Base-by-base conservation (phyloP, 75 land plant species). In the Pinus albicaulis region DNA sequence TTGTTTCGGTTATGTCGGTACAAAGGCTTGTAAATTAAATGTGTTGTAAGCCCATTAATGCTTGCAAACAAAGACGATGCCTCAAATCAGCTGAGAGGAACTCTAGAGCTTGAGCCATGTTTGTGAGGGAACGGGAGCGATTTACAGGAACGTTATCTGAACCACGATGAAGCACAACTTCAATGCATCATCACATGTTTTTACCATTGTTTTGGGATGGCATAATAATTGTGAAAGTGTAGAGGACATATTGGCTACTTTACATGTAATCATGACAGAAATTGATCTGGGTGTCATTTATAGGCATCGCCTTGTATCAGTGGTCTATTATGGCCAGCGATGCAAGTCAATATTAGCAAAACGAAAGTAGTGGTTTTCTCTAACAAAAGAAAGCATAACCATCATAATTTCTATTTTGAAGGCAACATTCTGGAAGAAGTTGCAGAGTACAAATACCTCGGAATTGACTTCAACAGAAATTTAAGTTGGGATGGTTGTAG, bases 171-270 rank as follows among this genome's bases (percentile, higher is more conserved):
- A 87, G 55, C 72, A 92, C 61, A 25, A 84, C 88, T 58, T 91
- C 88, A 60, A 44, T 68, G 76, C 75, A 7, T 77, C 91, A 57
- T 95, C 98, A 4, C 93, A 86, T 89, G 90, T 95, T 41, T 95
- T 95, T 65, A 95, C 90, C 70, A 86, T 80, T 73, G 98, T 95
- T 76, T 77, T 95, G 74, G 98, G 98, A 8, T 95, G 95, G 98
- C 98, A 95, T 71, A 90, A 87, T 76, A 86, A 84, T 5, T 75
- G 83, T 66, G 98, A 95, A 84, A 90, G 84, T 76, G 77, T 77
- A 41, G 93, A 87, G 55, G 98, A 95, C 61, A 92, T 92, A 80
- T 73, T 81, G 76, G 95, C 93, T 48, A 95, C 98, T 62, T 60
- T 95, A 71, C 86, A 89, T 25, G 87, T 88, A 11, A 80, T 95